Evolutionary conservation across 768 basidiomycete genomes (phyloP).

Genomic region (Xanthoconium stramineum): DNA sequence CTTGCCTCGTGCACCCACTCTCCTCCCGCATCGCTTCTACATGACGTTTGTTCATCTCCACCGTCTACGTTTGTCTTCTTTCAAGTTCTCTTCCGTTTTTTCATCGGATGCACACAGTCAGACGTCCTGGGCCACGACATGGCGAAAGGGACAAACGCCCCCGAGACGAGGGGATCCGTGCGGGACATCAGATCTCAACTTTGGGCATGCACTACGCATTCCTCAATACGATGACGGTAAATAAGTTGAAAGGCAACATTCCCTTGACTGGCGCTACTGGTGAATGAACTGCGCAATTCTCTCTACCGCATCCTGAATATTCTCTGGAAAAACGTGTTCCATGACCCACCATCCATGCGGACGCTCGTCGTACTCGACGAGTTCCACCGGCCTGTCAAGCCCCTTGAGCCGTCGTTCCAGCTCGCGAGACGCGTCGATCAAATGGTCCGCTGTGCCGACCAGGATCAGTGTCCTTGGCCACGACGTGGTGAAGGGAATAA

Average conservation of each 20-base stretch:
- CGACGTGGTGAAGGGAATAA: slow-evolving; percentile 9
- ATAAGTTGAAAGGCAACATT: too few relatives aligned
- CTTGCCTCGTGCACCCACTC: slow-evolving; percentile 16
- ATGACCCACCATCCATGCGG: slow-evolving; percentile 26
- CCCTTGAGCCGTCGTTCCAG: slow-evolving; percentile 5
- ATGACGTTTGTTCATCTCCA: slow-evolving; percentile 1
- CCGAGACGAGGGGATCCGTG: slow-evolving; percentile 21
- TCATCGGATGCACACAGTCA: slow-evolving; percentile 39
- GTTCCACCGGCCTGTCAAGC: slow-evolving; percentile 7
- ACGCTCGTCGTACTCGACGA: slow-evolving; percentile 23
- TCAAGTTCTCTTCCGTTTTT: slow-evolving; percentile 59
- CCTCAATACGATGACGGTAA: background rate
- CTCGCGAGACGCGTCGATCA: slow-evolving; percentile 10
- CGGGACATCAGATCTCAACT: background rate
- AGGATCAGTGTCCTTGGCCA: slow-evolving; percentile 26
- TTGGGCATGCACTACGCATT: slow-evolving; percentile 6
- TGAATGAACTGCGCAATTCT: slow-evolving; percentile 11
- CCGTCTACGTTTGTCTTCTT: slow-evolving; percentile 37
- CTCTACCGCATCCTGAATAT: slow-evolving; percentile 7
- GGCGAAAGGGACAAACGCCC: slow-evolving; percentile 10
- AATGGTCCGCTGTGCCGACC: slow-evolving; percentile 16
- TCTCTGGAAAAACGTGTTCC: slow-evolving; percentile 11
- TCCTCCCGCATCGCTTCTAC: slow-evolving; percentile 16
- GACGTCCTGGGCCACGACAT: slow-evolving; percentile 20
- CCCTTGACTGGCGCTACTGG: too few relatives aligned